phyloP scores from a whole-genome alignment of 495 filamentous ascomycete species.

The Penicillium egyptiacum region DNA sequence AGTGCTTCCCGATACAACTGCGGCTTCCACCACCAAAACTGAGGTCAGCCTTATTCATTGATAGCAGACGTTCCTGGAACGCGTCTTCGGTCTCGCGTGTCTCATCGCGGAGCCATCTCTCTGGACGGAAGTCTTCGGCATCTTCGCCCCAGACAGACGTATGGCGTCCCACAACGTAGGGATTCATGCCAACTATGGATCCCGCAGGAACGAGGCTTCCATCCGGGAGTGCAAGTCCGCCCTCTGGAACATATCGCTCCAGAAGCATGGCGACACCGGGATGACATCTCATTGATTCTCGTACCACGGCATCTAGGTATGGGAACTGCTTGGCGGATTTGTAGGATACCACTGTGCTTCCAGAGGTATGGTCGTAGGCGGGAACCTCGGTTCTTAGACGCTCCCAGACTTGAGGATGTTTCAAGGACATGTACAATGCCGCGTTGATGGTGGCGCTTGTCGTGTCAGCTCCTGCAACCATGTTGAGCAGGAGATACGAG shows the following conservation, averaged over 20 bases:
- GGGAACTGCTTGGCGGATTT: conserved; percentile 47
- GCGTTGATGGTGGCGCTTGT: conserved; percentile 37
- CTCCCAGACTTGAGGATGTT: conserved; percentile 29
- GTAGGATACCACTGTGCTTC: conserved; percentile 33
- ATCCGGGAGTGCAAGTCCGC: conserved; percentile 52
- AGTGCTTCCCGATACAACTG: conserved; percentile 55
- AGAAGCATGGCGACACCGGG: conserved; percentile 56
- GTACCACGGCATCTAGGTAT: conserved; percentile 61
- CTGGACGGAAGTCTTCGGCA: conserved; percentile 60
- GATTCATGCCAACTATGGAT: conserved; percentile 50
- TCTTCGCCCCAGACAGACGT: conserved; percentile 61
- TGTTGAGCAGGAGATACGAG: conserved; percentile 44
- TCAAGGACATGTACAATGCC: conserved; percentile 43
- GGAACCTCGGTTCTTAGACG: conserved; percentile 35
- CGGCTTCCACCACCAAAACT: conserved; percentile 55
- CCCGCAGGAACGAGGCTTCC: conserved; percentile 50
- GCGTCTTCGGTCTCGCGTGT: conserved; percentile 41
- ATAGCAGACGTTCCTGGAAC: conserved; percentile 47
- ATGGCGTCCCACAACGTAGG: conserved; percentile 55
- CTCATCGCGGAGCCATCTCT: conserved; percentile 61
- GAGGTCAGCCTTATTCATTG: conserved; percentile 36
- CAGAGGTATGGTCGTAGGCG: conserved; percentile 2
- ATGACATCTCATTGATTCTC: conserved; percentile 59
- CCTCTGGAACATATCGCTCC: conserved; percentile 50
- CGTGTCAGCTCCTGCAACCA: conserved; percentile 45